phyloP scores from a whole-genome alignment of 176 grass and related monocot species.

The Areca catechu region DNA sequence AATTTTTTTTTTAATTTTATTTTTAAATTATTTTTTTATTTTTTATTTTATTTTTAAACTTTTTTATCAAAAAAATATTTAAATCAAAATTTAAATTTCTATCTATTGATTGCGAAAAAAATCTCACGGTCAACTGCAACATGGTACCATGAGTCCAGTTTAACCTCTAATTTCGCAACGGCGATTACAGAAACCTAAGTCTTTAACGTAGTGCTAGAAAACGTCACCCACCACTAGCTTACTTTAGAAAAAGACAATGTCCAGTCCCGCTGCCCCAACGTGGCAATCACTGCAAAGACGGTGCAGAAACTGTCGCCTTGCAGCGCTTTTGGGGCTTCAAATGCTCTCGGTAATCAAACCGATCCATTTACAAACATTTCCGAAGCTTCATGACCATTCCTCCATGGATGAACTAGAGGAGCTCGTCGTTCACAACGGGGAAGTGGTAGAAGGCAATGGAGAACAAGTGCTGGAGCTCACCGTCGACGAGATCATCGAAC shows the following conservation, averaged over 20 bases:
- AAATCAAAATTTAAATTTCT: too few species aligned
- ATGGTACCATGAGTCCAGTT: too few species aligned
- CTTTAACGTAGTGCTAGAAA: constrained; percentile 8
- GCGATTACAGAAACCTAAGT: too few species aligned
- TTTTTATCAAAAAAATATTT: too few species aligned
- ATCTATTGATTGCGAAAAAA: too few species aligned
- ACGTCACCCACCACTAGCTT: constrained; percentile 21
- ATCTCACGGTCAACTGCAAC: too few species aligned
- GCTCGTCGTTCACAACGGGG: constrained; percentile 4
- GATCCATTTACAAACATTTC: background rate
- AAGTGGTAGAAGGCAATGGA: constrained; percentile 4
- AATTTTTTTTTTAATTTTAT: too few species aligned
- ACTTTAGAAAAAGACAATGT: constrained; percentile 5
- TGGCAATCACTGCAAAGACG: too few species aligned
- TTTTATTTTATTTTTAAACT: too few species aligned
- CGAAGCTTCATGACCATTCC: background rate
- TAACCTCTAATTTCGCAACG: too few species aligned
- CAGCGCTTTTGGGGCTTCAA: constrained; percentile 7
- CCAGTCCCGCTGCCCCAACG: background rate
- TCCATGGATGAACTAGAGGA: constrained; percentile 31
- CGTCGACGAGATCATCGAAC: constrained; percentile 33
- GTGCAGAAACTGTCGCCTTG: too few species aligned
- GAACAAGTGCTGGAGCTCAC: constrained; percentile 25
- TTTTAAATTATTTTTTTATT: too few species aligned
- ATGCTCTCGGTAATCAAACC: constrained; percentile 9